These are phyloP conservation scores for Alternaria dauci DNA, from an alignment of 2,329 filamentous ascomycete genomes.

Conservation along the genomic window DNA sequence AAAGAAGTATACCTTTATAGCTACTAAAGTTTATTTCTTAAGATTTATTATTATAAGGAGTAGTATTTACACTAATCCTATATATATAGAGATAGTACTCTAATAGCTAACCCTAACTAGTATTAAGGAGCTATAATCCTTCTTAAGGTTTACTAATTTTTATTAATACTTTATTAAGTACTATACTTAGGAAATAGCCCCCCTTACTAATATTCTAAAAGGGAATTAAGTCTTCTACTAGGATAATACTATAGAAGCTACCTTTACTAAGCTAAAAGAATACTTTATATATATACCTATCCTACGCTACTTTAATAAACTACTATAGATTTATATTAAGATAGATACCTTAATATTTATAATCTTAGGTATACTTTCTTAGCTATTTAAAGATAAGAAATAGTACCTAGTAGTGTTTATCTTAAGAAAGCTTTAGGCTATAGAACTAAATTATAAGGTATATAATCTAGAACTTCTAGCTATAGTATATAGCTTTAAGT, in stretches of 20 bases:
- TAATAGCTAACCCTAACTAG: no score
- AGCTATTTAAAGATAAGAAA: neutral
- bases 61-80: no score
- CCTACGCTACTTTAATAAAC: neutral
- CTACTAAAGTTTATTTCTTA: no score
- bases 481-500: neutral
- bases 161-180: no score
- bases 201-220: neutral
- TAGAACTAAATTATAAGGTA: no score
- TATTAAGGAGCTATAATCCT: no score
- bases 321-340: neutral
- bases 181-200: neutral
- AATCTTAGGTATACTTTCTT: neutral
- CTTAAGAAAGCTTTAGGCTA: neutral
- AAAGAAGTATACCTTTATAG: no score
- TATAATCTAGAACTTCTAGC: no score
- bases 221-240: neutral
- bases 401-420: neutral
- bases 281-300: neutral
- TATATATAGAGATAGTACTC: no score
- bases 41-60: no score
- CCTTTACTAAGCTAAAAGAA: neutral
- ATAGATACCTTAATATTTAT: neutral
- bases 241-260: neutral
- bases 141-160: neutral